These are phyloP conservation scores for Kentomonas sorsogonicus DNA, from an alignment of 208 protist genomes.

Conservation along the genomic window DNA sequence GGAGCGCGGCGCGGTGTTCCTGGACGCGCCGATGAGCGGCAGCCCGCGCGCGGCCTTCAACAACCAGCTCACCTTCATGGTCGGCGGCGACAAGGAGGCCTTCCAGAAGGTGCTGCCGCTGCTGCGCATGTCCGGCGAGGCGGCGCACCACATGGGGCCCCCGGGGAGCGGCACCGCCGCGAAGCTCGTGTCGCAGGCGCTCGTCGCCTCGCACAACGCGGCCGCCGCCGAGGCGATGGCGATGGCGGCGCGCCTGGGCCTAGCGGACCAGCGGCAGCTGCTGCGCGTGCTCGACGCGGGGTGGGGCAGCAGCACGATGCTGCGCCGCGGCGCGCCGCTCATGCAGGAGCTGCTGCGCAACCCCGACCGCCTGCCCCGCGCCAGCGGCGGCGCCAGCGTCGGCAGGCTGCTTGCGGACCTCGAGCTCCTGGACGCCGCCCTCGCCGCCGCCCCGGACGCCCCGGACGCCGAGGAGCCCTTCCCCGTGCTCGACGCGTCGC, in stretches of 20 bases:
- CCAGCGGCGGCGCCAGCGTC: conserved; percentile 47
- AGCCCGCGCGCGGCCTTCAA: conserved; percentile 76
- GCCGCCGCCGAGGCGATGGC: conserved; percentile 83
- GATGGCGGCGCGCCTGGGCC: conserved; percentile 68
- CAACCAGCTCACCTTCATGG: conserved; percentile 80
- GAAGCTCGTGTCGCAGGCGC: conserved; percentile 77
- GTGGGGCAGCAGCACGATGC: conserved; percentile 82
- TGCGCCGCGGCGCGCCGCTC: conserved; percentile 72
- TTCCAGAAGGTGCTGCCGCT: conserved; percentile 70
- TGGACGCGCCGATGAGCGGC: conserved; percentile 85
- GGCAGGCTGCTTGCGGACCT: conserved; percentile 69
- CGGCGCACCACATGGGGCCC: conserved; percentile 78
- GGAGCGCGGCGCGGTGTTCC: conserved; percentile 63
- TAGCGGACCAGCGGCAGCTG: conserved; percentile 70
- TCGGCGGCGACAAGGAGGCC: conserved; percentile 61
- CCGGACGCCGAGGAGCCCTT: conserved; percentile 59
- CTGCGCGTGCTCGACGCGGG: conserved; percentile 78
- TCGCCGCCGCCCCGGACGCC: conserved; percentile 5
- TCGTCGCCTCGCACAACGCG: conserved; percentile 82
- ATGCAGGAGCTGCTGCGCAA: conserved; percentile 82
- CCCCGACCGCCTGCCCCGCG: conserved; percentile 57
- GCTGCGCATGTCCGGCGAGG: conserved; percentile 84
- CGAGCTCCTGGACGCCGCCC: conserved; percentile 50
- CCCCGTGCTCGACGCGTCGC: conserved; percentile 65
- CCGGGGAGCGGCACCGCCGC: conserved; percentile 61